Conservation (phyloP, 805 yeast genomes). For the Kuraishia hungarica region DNA sequence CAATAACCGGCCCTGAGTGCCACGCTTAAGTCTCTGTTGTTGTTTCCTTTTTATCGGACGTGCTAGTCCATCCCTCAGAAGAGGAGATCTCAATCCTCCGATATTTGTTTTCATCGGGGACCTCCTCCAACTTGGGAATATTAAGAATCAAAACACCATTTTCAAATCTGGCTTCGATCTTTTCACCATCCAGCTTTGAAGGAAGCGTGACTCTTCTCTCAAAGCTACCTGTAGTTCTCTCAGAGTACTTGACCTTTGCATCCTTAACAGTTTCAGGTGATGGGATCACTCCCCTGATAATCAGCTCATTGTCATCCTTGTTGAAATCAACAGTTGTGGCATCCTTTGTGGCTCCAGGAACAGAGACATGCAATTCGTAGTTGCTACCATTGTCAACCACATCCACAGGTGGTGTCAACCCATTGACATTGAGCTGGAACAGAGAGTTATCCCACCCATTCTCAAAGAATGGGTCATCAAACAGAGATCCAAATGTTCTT, state of each 20-base stretch:
- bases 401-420: conserved; percentile 34
- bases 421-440: not conserved
- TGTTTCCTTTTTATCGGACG: not conserved
- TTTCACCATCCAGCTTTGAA: conserved; percentile 30
- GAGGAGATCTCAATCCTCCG: conserved; percentile 15
- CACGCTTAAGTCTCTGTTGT: not conserved
- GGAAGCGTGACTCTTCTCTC: conserved; percentile 35
- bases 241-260: conserved; percentile 8
- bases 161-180: conserved; percentile 34
- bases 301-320: conserved; percentile 32
- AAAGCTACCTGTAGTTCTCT: conserved; percentile 21
- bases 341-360: conserved; percentile 40
- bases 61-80: not conserved
- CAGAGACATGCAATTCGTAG: conserved; percentile 32
- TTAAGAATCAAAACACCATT: conserved; percentile 35
- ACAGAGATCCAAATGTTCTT: not conserved
- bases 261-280: conserved; percentile 5
- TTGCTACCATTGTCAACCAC: conserved; percentile 32
- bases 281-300: conserved; percentile 35
- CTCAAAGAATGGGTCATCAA: not conserved
- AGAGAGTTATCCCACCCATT: not conserved
- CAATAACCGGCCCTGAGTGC: too few relatives aligned
- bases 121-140: conserved; percentile 29
- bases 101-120: conserved; percentile 8
- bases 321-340: conserved; percentile 36